A percentile compares a stretch with the other conserved stretches of the same genome.
phyloP scores from a whole-genome alignment of 75 land plant genomes.

The Cunninghamia lanceolata region DNA sequence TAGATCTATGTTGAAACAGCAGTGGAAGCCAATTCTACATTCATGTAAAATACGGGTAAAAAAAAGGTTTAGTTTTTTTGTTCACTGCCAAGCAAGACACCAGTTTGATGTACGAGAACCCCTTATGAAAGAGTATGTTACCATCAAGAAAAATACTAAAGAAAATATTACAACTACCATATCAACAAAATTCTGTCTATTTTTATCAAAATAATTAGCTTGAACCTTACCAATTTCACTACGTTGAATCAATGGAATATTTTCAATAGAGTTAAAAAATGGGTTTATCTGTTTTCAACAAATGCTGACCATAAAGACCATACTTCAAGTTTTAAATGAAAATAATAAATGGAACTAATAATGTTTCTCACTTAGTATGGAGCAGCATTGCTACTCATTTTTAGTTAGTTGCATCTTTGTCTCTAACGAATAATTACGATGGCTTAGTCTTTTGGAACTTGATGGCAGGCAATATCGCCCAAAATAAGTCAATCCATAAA shows the following conservation, averaged over 20 bases:
- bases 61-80: too few relatives aligned
- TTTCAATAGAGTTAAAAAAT: background rate
- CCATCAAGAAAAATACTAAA: too few relatives aligned
- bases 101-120: too few relatives aligned
- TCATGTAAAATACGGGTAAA: too few relatives aligned
- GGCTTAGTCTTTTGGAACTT: background rate
- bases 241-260: background rate
- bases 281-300: background rate
- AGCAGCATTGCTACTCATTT: background rate
- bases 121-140: too few relatives aligned
- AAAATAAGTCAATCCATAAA: background rate
- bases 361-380: background rate
- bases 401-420: background rate
- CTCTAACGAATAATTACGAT: background rate
- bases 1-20: too few relatives aligned
- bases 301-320: background rate
- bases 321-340: background rate
- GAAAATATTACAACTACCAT: too few relatives aligned
- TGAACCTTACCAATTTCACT: background rate
- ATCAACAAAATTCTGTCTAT: too few relatives aligned
- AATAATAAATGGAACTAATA: background rate
- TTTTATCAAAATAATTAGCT: background rate
- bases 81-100: too few relatives aligned
- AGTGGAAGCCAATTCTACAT: too few relatives aligned
- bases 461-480: background rate